Conservation (phyloP, 768 basidiomycete species). For the Mycena indigotica region DNA sequence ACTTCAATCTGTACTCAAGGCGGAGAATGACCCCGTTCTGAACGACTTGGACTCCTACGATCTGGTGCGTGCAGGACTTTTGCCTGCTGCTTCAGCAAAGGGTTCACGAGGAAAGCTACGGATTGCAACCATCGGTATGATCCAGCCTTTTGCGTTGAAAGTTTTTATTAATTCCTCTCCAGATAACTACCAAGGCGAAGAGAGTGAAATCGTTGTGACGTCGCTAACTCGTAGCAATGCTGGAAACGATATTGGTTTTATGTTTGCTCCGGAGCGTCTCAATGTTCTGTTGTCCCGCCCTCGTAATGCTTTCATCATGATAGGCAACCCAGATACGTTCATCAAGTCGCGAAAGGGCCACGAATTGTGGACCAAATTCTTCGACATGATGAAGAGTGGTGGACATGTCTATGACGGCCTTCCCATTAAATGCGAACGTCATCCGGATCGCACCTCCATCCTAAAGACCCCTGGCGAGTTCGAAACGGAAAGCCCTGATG, state of each 20-base stretch:
- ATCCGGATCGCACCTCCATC: slow-evolving; percentile 43
- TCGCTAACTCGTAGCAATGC: slow-evolving; percentile 64
- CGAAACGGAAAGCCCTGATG: slow-evolving; percentile 54
- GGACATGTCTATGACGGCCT: slow-evolving; percentile 60
- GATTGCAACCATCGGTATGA: slow-evolving; percentile 67
- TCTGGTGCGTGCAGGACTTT: slow-evolving; percentile 57
- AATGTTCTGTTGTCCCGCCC: slow-evolving; percentile 74
- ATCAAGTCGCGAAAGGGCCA: slow-evolving; percentile 49
- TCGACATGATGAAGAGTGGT: slow-evolving; percentile 43
- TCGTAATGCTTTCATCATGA: slow-evolving; percentile 62
- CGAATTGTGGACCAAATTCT: slow-evolving; percentile 53
- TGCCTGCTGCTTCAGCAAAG: slow-evolving; percentile 42
- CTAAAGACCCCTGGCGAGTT: slow-evolving; percentile 51
- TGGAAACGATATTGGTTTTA: slow-evolving; percentile 64
- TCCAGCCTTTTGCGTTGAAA: too few relatives aligned
- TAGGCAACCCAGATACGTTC: slow-evolving; percentile 68
- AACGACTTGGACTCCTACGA: slow-evolving; percentile 66
- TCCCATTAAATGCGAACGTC: slow-evolving; percentile 59
- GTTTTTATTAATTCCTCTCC: too few relatives aligned
- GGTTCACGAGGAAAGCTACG: slow-evolving; percentile 49
- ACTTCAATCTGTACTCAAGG: slow-evolving; percentile 48
- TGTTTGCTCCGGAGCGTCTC: slow-evolving; percentile 67
- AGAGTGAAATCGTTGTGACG: slow-evolving; percentile 67
- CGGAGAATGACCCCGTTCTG: slow-evolving; percentile 58
- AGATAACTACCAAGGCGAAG: slow-evolving; percentile 80